Evolutionary conservation across 805 yeast species (phyloP).

Genomic region (Kluyveromyces aestuarii): DNA sequence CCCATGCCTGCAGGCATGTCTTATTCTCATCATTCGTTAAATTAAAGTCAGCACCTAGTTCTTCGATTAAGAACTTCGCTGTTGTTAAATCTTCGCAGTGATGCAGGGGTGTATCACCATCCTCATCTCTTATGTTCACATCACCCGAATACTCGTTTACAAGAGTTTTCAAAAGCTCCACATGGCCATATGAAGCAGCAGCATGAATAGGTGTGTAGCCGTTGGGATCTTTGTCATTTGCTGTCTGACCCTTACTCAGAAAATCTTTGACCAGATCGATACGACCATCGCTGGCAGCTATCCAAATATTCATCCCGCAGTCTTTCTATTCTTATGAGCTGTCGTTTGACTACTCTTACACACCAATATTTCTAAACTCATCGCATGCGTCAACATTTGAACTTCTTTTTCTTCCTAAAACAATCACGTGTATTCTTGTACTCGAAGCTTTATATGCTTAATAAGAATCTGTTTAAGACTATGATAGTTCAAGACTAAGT

Average conservation of each 20-base stretch:
- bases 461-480: too few relatives aligned
- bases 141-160: constrained; percentile 54
- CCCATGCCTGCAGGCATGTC: constrained; percentile 64
- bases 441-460: too few relatives aligned
- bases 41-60: constrained; percentile 56
- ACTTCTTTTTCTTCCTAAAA: not conserved
- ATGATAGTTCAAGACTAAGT: too few relatives aligned
- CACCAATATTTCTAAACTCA: not conserved
- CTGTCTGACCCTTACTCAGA: constrained; percentile 42
- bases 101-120: constrained; percentile 94
- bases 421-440: not conserved
- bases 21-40: constrained; percentile 63
- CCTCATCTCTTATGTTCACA: constrained; percentile 71
- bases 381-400: not conserved
- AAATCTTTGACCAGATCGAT: constrained; percentile 45
- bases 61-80: constrained; percentile 61
- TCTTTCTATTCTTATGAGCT: not conserved
- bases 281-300: constrained; percentile 86
- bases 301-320: constrained; percentile 64
- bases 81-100: constrained; percentile 66
- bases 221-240: constrained; percentile 77
- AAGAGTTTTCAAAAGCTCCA: constrained; percentile 42
- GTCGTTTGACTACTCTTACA: not conserved
- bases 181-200: constrained; percentile 87
- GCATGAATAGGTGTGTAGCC: constrained; percentile 98